Evolutionary conservation across 176 grass and related monocot genomes (phyloP), one percentile per base, ranked within the genome.

Genomic region (Phragmites australis): DNA sequence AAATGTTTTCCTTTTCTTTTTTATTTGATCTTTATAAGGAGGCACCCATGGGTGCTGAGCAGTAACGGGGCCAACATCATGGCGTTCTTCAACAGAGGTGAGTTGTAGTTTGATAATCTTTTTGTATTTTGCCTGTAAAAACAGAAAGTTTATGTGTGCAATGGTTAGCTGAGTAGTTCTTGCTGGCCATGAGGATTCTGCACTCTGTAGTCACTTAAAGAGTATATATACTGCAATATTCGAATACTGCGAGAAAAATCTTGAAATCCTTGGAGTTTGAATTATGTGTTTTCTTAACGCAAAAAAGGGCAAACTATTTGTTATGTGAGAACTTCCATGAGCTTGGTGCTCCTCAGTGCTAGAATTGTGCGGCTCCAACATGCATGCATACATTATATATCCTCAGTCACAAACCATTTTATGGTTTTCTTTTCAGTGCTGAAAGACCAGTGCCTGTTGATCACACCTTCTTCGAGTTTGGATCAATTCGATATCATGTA

Each of bases 401-500:
- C n/a, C n/a, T n/a, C n/a, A n/a, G n/a, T n/a, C n/a, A n/a, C n/a
- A 32, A 69, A 68, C 37, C 72, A 10, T 51, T 53, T 13, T n/a
- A n/a, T 34, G 15, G 5, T 71, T 42, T 51, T 57, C 54, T 57
- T 66, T 55, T 53, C 83, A 97, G 89, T 40, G 79, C 63, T 31
- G 87, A 91, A 82, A 88, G 43, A 44, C 84, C 78, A 73, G 80
- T 86, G 75, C 81, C 89, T 14, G 79, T 94, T 13, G 94, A 97
- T 75, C 91, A 97, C 53, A 94, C 85, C 53, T 89, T 92, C 34
- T 91, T 85, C 86, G 94, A 97, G 66, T 74, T 90, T 8, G 94
- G 94, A 19, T 90, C 87, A 5, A 80, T 94, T 78, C 72, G 80
- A 16, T 97, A 94, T n/a, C 79, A 94, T 63, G 56, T 97, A 34